Base-by-base conservation (phyloP, 2,329 filamentous ascomycete species). In the Colletotrichum sp. region DNA sequence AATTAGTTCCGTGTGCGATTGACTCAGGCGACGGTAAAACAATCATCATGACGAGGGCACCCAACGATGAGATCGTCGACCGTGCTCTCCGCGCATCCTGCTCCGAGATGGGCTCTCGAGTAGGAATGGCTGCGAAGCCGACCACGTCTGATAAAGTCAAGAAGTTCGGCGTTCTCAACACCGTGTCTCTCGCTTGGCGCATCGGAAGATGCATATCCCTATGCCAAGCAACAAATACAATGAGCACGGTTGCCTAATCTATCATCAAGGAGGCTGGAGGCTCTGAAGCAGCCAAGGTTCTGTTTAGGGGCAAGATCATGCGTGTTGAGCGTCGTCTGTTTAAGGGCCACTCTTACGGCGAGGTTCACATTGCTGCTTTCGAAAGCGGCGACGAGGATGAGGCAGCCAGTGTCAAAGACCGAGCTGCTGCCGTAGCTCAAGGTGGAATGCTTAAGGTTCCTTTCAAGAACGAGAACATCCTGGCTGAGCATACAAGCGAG, bases 271-370 rank as follows among this genome's bases (percentile, higher is more conserved):
- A 92, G 80, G 90, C 89, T 34, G 91, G 91, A 6, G 91, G 91
- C 0, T 78, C 84, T 0, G 84, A 84, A 6, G 87, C 88, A 0
- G 92, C 90, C 2, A 89, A 86, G 76, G 87, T 93, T 10, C 79
- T 93, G n/a, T 93, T 90, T 84, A 88, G 90, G 73, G 92, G 92
- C 32, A 93, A 93, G 83, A 92, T 93, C 77, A 82, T 88, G 18
- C 84, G 84, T 10, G 88, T 91, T 1, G 88, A 90, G 79, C 82
- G 88, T 48, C 81, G 85, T 13, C 79, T 90, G 18, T 85, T 85
- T 78, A 87, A 87, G 80, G 88, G 89, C 6, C 87, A 90, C 77
- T 85, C 87, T 3, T 87, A 89, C 74, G 89, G 89, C 10, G 66
- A 83, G 80, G 89, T 82, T 9, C 77, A 81, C 48, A 80, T 82